Base-by-base conservation (phyloP, 192 early-diverging fungal species). In the Phycomyces nitens region DNA sequence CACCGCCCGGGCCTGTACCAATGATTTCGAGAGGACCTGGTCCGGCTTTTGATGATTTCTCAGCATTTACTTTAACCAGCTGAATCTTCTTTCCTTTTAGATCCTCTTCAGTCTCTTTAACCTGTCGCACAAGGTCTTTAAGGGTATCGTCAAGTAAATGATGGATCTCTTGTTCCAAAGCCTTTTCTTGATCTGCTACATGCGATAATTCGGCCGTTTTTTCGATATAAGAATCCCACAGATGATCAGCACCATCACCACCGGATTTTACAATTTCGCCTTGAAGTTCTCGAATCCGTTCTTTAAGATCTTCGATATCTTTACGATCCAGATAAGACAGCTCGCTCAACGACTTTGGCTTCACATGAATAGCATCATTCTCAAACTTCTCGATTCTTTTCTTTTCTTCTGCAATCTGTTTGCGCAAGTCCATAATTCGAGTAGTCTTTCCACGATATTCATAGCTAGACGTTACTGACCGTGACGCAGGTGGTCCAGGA, bases 1-100 rank as follows among this genome's bases (percentile, higher is more conserved):
- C 40, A 6, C 83, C 83, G 43, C 68, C 70, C 2, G 83, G 83
- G 1, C 83, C 83, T 10, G 83, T 84, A 1, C 81, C 79, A 16
- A 67, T 59, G 56, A 82, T 75, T 29, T 72, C 60, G 2, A 68
- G 21, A 66, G 68, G 14, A 26, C 42, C 16, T 16, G 11, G 8
- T 12, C 49, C 62, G 0, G 43, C 44, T 14, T 39, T 55, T 15
- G 68, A 51, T 10, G 54, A 41, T 44, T 41, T 27, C 12, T 43
- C 62, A 26, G 60, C 68, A 49, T 74, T 77, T 24, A 71, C 47
- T 50, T 75, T 74, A 14, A 69, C 70, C 10, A 76, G 42, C 51
- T 77, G 72, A 15, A 81, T 24, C 53, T 81, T 77, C 15, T 69
- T 74, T 15, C 74, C 71, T 20, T 72, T 70, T 26, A 85, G 43